phyloP scores from a whole-genome alignment of 2,329 filamentous ascomycete genomes.

The Sporothrix protearum region DNA sequence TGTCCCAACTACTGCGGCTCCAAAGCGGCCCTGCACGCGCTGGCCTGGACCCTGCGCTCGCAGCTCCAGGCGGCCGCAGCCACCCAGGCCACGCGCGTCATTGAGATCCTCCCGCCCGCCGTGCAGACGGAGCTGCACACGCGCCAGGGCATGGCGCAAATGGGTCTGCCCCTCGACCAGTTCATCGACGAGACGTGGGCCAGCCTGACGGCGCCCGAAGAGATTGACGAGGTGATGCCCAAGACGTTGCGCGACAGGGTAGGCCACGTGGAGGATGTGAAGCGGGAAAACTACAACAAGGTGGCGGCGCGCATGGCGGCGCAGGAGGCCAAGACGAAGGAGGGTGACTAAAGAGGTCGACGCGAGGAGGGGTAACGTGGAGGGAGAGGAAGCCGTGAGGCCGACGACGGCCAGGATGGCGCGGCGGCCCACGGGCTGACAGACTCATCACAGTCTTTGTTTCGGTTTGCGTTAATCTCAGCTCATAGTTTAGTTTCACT shows the following conservation, averaged over 20 bases:
- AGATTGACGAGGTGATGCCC: constrained; percentile 34
- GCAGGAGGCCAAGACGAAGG: neutral
- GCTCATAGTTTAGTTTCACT: neutral
- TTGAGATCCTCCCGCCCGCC: constrained; percentile 49
- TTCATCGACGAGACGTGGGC: constrained; percentile 44
- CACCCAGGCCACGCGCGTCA: constrained; percentile 40
- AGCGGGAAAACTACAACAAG: constrained; percentile 26
- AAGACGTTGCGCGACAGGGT: constrained; percentile 22
- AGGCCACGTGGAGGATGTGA: constrained; percentile 28
- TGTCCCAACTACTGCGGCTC: constrained; percentile 52
- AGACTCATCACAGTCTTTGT: neutral
- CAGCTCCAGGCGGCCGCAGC: constrained; percentile 36
- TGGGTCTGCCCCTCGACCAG: constrained; percentile 34
- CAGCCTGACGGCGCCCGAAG: constrained; percentile 41
- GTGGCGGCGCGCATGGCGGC: constrained; percentile 5
- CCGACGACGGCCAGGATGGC: neutral
- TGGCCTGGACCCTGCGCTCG: constrained; percentile 32
- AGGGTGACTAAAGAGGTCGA: neutral
- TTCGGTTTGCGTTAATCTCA: neutral
- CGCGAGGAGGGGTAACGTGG: neutral
- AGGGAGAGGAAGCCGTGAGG: neutral
- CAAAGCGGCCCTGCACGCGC: constrained; percentile 50
- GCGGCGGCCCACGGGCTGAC: no score
- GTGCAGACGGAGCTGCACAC: constrained; percentile 50
- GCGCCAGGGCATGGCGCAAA: constrained; percentile 36